Percentiles rank a stretch among this genome's conserved stretches.
Conservation (phyloP, 805 yeast genomes). For the Ogataea trehaloabstinens region DNA sequence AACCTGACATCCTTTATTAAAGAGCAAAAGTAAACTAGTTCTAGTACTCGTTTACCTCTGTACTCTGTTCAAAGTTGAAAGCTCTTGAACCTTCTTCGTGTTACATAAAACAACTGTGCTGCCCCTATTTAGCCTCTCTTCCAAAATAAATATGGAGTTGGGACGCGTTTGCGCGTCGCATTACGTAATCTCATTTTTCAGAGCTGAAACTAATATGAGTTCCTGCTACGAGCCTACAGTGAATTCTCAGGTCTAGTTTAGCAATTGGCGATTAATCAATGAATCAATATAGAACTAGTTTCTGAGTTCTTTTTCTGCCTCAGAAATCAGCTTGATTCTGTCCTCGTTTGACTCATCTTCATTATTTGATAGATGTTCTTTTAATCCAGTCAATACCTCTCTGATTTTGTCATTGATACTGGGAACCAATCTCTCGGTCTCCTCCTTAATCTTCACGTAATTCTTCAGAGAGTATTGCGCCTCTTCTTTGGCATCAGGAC, state of each 20-base stretch:
- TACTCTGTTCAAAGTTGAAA: too few relatives aligned
- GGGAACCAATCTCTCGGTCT: conserved; percentile 30
- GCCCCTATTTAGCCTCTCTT: too few relatives aligned
- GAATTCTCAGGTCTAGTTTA: too few relatives aligned
- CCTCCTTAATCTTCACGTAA: conserved; percentile 26
- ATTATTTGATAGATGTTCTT: conserved; percentile 20
- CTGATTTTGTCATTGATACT: conserved; percentile 21
- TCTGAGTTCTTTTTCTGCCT: conserved; percentile 20
- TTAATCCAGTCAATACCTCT: conserved; percentile 22
- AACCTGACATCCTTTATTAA: neutral
- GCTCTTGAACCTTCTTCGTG: too few relatives aligned
- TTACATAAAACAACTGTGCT: too few relatives aligned
- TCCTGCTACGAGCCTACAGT: too few relatives aligned
- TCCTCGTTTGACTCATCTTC: conserved; percentile 20
- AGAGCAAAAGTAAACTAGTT: too few relatives aligned
- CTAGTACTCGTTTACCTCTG: too few relatives aligned
- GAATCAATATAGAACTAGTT: neutral
- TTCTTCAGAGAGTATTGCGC: conserved; percentile 24
- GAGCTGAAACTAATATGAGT: too few relatives aligned
- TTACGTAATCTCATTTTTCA: neutral
- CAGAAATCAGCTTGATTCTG: conserved; percentile 19
- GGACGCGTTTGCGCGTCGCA: conserved; percentile 3
- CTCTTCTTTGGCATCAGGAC: conserved; percentile 20
- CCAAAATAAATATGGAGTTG: too few relatives aligned
- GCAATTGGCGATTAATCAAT: too few relatives aligned